A percentile compares a stretch with the other conserved stretches of the same genome.
phyloP scores from a whole-genome alignment of 768 basidiomycete genomes.

The Austroboletus festivus region DNA sequence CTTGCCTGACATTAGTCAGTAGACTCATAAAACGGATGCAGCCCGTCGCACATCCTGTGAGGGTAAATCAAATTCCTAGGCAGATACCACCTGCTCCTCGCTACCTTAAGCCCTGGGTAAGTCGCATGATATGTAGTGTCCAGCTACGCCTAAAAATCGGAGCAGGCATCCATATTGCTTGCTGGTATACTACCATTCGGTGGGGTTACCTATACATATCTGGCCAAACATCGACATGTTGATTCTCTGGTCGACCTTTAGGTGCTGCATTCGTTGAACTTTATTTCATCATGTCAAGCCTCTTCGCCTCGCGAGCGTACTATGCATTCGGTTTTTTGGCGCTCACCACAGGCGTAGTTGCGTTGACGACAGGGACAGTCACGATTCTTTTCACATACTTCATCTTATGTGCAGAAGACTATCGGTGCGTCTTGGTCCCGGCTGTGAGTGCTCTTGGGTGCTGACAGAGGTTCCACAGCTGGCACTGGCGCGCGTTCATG shows the following conservation, averaged over 20 bases:
- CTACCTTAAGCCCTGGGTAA: slow-evolving; percentile 80
- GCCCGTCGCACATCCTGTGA: slow-evolving; percentile 76
- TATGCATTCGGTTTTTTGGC: slow-evolving; percentile 97
- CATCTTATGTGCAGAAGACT: slow-evolving; percentile 90
- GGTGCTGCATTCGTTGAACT: slow-evolving; percentile 95
- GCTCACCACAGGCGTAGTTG: slow-evolving; percentile 78
- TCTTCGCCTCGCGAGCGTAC: slow-evolving; percentile 90
- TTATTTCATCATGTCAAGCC: slow-evolving; percentile 85
- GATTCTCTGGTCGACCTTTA: slow-evolving; percentile 26
- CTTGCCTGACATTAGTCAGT: background rate
- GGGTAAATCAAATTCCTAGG: slow-evolving; percentile 92
- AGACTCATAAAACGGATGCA: slow-evolving; percentile 31
- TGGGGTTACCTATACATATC: slow-evolving; percentile 33
- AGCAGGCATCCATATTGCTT: slow-evolving; percentile 68
- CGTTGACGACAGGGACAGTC: slow-evolving; percentile 86
- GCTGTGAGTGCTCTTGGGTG: no score
- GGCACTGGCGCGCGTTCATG: slow-evolving; percentile 96
- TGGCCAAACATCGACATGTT: no score
- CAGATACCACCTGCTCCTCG: slow-evolving; percentile 88
- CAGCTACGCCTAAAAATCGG: slow-evolving; percentile 10
- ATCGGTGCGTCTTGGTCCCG: slow-evolving; percentile 53
- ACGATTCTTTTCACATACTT: slow-evolving; percentile 90
- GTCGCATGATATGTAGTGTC: slow-evolving; percentile 18
- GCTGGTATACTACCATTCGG: slow-evolving; percentile 92
- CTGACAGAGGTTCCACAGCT: slow-evolving; percentile 45